A percentile compares a stretch with the other conserved stretches of the same genome.
phyloP scores from a whole-genome alignment of 805 yeast species.

The Spathaspora girioi region DNA sequence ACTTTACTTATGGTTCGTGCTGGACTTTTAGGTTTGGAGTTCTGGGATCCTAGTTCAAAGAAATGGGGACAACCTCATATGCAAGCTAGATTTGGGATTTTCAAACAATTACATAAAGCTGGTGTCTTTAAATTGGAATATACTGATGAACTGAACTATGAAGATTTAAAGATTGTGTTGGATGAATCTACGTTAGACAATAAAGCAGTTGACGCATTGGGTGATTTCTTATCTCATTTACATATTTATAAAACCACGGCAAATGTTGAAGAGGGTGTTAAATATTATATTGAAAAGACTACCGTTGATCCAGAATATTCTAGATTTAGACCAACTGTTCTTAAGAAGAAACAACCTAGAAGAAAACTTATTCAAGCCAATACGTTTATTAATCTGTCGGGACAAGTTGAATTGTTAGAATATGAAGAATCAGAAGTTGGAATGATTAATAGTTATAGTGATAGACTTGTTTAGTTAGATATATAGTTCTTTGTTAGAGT shows the following conservation, averaged over 20 bases:
- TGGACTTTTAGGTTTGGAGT: conserved; percentile 77
- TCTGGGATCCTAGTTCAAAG: conserved; percentile 75
- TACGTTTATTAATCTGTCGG: conserved; percentile 41
- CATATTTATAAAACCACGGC: conserved; percentile 81
- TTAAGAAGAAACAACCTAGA: conserved; percentile 75
- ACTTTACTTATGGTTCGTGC: conserved; percentile 85
- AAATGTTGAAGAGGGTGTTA: conserved; percentile 60
- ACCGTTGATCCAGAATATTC: conserved; percentile 61
- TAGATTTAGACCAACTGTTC: conserved; percentile 61
- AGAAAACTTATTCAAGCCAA: conserved; percentile 83
- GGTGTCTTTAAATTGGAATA: conserved; percentile 58
- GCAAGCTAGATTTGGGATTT: conserved; percentile 87
- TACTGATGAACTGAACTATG: conserved; percentile 38
- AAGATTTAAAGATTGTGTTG: conserved; percentile 58
- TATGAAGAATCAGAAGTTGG: conserved; percentile 73
- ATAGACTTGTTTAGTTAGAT: conserved; percentile 33
- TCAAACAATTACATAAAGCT: conserved; percentile 69
- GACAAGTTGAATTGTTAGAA: conserved; percentile 54
- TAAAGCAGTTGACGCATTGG: conserved; percentile 70
- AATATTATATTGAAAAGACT: conserved; percentile 66
- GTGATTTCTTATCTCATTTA: conserved; percentile 64
- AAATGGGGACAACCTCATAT: conserved; percentile 96
- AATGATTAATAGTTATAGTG: conserved; percentile 73
- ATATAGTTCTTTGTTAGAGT: too few relatives aligned
- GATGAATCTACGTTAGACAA: conserved; percentile 58